Evolutionary conservation across 768 basidiomycete genomes (phyloP).

Genomic region (Rhodotorula graminis): DNA sequence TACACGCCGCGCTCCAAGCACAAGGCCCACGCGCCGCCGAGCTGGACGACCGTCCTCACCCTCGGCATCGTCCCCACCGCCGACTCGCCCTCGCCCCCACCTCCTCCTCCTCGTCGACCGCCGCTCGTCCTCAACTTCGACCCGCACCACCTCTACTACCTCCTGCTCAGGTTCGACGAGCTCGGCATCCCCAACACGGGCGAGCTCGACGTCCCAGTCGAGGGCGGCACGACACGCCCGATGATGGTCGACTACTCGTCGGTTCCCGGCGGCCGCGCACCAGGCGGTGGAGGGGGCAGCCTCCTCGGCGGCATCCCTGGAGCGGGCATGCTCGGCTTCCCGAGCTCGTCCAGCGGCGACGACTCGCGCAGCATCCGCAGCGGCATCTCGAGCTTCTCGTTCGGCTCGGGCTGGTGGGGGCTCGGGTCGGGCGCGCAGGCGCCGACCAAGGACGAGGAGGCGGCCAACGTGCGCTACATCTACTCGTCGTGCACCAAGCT

Average conservation of each 20-base stretch:
- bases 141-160: slow-evolving; percentile 78
- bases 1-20: neutral
- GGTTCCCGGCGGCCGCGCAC: slow-evolving; percentile 45
- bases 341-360: neutral
- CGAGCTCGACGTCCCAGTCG: slow-evolving; percentile 69
- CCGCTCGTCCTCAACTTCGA: slow-evolving; percentile 67
- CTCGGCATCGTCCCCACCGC: slow-evolving; percentile 33
- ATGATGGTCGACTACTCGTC: slow-evolving; percentile 61
- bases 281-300: neutral
- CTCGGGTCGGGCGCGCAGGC: slow-evolving; percentile 5
- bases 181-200: slow-evolving; percentile 67
- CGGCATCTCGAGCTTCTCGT: slow-evolving; percentile 51
- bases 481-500: slow-evolving; percentile 87
- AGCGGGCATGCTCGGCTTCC: slow-evolving; percentile 2
- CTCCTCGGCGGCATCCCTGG: slow-evolving; percentile 14
- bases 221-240: slow-evolving; percentile 63
- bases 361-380: neutral
- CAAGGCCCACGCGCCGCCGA: neutral
- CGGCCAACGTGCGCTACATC: slow-evolving; percentile 74
- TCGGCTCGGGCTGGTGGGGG: slow-evolving; percentile 71
- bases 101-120: slow-evolving; percentile 3
- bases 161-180: slow-evolving; percentile 79
- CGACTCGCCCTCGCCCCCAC: neutral
- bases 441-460: slow-evolving; percentile 43
- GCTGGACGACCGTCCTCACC: slow-evolving; percentile 35